Evolutionary conservation across 83 land plant genomes (phyloP), one percentile per base, ranked within the genome.

Genomic region (Thuja plicata): DNA sequence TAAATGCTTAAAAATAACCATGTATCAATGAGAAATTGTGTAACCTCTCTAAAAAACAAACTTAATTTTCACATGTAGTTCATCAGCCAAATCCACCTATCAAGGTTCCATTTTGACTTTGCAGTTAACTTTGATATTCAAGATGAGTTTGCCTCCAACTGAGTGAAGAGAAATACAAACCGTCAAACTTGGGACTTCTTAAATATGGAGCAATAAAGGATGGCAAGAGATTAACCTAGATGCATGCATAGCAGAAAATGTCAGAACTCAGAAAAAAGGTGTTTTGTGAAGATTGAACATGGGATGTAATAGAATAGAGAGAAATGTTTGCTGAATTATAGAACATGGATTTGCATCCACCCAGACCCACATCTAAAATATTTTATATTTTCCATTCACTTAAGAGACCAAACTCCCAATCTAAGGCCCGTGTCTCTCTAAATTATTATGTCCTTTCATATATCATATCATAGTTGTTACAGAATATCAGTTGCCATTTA

Each of bases 1-100:
- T 87, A 80, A 88, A 78, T 79, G 77, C 46, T 43, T 84, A 80
- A 88, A 87, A 89, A 76, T 19, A 60, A 87, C 55, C 50, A 34
- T 74, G 79, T 85, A 92, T 89, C 60, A 88, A 71, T 86, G 83
- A 52, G 43, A 46, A 37, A 85, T 50, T 73, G 73, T 83, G 21
- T 83, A 89, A 87, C 85, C 84, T 46, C 24, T 10, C 57, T 52
- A 17, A 48, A 50, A 54, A 35, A 86, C 24, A 48, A 34, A 32
- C 34, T 21, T 34, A 52, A 30, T 19, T 45, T 34, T 32, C 19
- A 86, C 48, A 86, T 15, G 6, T 30, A 86, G 12, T 21, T 57
- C 60, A 38, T 35, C 0, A 55, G 27, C 24, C 71, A 86, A 86
- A 41, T 55, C 52, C 85, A 82, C 32, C 32, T 46, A 46, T 45